Conservation (phyloP, 2,329 filamentous ascomycete genomes). For the Cryphonectria parasitica region DNA sequence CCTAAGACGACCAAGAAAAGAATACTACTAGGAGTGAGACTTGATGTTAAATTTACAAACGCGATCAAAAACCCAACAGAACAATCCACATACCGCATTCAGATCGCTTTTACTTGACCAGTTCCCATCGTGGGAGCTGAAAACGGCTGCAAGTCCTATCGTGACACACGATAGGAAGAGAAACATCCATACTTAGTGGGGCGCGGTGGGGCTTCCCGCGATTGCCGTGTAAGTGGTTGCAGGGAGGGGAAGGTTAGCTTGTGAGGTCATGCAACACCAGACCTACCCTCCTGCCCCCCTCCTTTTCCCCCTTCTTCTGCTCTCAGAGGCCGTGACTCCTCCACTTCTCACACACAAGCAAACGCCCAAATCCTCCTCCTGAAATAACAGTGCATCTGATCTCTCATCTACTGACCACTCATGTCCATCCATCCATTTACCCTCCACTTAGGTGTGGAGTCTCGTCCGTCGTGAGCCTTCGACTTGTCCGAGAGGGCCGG, state of each 20-base stretch:
- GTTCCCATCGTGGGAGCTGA: neutral
- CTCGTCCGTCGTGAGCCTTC: neutral
- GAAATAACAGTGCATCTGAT: neutral
- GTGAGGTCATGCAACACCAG: slow-evolving; percentile 16
- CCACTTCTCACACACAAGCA: neutral
- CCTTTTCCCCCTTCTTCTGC: neutral
- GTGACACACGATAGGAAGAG: neutral
- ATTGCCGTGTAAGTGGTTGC: slow-evolving; percentile 15
- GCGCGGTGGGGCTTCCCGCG: slow-evolving; percentile 9
- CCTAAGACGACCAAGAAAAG: neutral
- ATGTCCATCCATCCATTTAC: neutral
- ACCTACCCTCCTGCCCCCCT: neutral
- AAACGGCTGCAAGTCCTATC: neutral
- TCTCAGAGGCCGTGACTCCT: neutral
- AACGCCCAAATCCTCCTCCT: neutral
- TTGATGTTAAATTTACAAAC: neutral
- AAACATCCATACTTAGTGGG: neutral
- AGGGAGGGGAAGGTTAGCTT: slow-evolving; percentile 6
- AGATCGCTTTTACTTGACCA: neutral
- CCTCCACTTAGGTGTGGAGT: neutral
- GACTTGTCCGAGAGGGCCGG: neutral
- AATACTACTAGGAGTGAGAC: neutral
- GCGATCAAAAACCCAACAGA: neutral
- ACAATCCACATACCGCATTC: neutral
- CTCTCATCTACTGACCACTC: neutral